A percentile compares a stretch with the other conserved stretches of the same genome.
Conservation (phyloP, 768 basidiomycete genomes). For the Suillus weaverae region DNA sequence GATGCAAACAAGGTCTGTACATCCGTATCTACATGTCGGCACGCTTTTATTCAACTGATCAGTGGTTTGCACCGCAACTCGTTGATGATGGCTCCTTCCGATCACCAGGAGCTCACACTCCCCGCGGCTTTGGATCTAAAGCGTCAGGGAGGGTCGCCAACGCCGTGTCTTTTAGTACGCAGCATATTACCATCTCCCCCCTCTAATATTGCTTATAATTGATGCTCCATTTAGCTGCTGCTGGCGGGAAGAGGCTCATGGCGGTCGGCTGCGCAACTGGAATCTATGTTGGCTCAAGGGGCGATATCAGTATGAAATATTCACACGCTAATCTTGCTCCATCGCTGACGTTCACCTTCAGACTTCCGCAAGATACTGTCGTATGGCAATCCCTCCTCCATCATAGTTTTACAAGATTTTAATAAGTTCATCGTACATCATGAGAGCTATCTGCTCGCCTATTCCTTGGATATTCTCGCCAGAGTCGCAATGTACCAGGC, state of each 20-base stretch:
- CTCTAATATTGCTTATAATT: neutral
- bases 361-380: conserved; percentile 61
- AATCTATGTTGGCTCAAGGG: conserved; percentile 61
- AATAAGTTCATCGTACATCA: conserved; percentile 70
- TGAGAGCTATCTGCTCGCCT: conserved; percentile 58
- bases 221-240: conserved; percentile 35
- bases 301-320: conserved; percentile 50
- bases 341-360: conserved; percentile 26
- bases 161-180: conserved; percentile 66
- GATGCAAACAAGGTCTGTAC: conserved; percentile 70
- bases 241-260: conserved; percentile 54
- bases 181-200: neutral
- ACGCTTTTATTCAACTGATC: conserved; percentile 12
- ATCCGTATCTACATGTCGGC: neutral
- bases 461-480: conserved; percentile 70
- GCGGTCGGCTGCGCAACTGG: conserved; percentile 69
- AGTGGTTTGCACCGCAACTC: conserved; percentile 69
- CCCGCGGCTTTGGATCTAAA: conserved; percentile 29
- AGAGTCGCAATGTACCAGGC: conserved; percentile 54
- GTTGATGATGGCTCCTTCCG: conserved; percentile 67
- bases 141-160: conserved; percentile 60
- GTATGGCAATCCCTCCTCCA: conserved; percentile 47
- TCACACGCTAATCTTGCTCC: neutral
- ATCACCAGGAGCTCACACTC: conserved; percentile 37
- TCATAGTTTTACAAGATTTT: conserved; percentile 59